phyloP scores from a whole-genome alignment of 352 stramenopile species.

The Plasmopara viticola region DNA sequence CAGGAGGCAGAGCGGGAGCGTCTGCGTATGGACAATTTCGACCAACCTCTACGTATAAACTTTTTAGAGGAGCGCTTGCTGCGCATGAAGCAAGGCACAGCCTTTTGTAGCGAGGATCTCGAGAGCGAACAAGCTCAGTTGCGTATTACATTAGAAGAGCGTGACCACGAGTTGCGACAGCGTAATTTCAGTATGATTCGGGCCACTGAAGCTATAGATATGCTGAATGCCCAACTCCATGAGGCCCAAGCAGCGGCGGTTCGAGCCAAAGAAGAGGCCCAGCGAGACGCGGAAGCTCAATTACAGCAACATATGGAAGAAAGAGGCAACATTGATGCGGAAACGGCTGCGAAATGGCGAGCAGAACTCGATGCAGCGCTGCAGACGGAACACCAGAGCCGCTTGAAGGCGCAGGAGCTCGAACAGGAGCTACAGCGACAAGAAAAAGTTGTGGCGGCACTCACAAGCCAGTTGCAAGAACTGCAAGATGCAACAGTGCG shows the following conservation, averaged over 20 bases:
- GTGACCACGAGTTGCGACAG: slow-evolving; percentile 54
- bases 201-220: slow-evolving; percentile 50
- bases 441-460: slow-evolving; percentile 19
- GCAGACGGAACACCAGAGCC: slow-evolving; percentile 27
- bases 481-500: too few species aligned
- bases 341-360: slow-evolving; percentile 34
- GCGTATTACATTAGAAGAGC: slow-evolving; percentile 52
- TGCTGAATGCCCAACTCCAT: slow-evolving; percentile 38
- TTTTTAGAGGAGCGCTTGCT: slow-evolving; percentile 63
- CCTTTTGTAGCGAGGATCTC: slow-evolving; percentile 51
- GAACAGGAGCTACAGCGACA: slow-evolving; percentile 32
- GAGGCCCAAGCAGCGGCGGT: slow-evolving; percentile 25
- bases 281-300: slow-evolving; percentile 24
- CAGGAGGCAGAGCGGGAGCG: slow-evolving; percentile 52
- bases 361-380: slow-evolving; percentile 29
- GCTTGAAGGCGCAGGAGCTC: slow-evolving; percentile 26
- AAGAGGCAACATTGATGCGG: slow-evolving; percentile 25
- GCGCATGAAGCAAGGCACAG: slow-evolving; percentile 51
- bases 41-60: slow-evolving; percentile 59
- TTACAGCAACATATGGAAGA: slow-evolving; percentile 25
- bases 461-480: too few species aligned
- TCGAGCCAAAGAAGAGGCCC: slow-evolving; percentile 19
- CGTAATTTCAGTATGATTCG: slow-evolving; percentile 55
- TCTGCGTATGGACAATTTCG: slow-evolving; percentile 69
- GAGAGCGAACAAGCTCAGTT: slow-evolving; percentile 57